phyloP scores from a whole-genome alignment of 176 grass and related monocot species.

The Triticum timopheevii region DNA sequence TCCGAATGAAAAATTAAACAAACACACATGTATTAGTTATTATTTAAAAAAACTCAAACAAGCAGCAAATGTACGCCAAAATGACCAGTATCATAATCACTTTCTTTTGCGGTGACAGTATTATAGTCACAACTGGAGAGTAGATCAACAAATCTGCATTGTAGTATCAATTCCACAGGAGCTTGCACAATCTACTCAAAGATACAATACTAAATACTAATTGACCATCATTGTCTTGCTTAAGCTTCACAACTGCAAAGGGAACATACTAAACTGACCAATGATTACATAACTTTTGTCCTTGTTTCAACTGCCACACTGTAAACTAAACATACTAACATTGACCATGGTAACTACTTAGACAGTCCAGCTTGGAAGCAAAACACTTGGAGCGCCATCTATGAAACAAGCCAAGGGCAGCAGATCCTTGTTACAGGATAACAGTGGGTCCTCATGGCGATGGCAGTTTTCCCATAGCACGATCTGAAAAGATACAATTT shows the following conservation, averaged over 20 bases:
- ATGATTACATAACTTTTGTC: background rate
- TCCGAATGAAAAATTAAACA: background rate
- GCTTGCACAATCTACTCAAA: background rate
- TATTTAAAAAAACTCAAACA: background rate
- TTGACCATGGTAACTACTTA: background rate
- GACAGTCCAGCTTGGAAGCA: background rate
- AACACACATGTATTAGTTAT: background rate
- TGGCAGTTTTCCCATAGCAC: background rate
- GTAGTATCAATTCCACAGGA: background rate
- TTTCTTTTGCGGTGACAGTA: too few species aligned
- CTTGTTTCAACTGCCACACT: background rate
- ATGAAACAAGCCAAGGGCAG: background rate
- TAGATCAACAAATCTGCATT: background rate
- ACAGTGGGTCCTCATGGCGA: background rate
- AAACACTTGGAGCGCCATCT: background rate
- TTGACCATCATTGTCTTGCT: background rate
- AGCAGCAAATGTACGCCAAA: background rate
- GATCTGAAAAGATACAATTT: constrained; percentile 22
- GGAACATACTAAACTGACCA: background rate
- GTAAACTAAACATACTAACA: background rate
- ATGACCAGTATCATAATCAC: background rate
- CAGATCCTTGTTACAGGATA: background rate
- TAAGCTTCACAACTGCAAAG: background rate
- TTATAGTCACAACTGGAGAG: background rate
- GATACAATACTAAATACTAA: background rate